Evolutionary conservation across 2,329 filamentous ascomycete genomes (phyloP).

Genomic region (Epichloe sp.): DNA sequence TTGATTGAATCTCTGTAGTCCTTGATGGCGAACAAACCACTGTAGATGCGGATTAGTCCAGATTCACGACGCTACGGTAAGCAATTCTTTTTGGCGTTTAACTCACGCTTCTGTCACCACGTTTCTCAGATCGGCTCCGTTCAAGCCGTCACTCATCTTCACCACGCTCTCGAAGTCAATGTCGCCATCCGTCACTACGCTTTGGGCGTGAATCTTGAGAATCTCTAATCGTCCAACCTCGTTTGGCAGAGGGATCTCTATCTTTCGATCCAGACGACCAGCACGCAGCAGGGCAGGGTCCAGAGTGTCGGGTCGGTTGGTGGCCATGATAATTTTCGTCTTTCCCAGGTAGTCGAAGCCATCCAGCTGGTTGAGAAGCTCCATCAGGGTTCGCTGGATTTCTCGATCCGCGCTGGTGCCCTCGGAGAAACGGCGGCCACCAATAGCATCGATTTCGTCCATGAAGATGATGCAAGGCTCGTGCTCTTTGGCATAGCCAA

Average conservation of each 20-base stretch:
- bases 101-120: constrained; percentile 97
- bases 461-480: constrained; percentile 99
- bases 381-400: constrained; percentile 97
- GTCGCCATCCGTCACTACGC: constrained; percentile 81
- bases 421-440: constrained; percentile 90
- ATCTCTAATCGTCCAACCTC: constrained; percentile 94
- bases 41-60: constrained; percentile 20
- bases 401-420: constrained; percentile 95
- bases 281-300: constrained; percentile 87
- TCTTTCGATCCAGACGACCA: constrained; percentile 89
- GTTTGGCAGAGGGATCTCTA: constrained; percentile 93
- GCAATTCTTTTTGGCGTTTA: constrained; percentile 7
- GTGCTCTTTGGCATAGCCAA: constrained; percentile 97
- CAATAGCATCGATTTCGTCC: constrained; percentile 99
- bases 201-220: constrained; percentile 87
- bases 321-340: constrained; percentile 99
- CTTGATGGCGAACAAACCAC: constrained; percentile 94
- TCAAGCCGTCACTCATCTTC: constrained; percentile 98
- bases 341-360: constrained; percentile 99
- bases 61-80: background rate
- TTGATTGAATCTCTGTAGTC: constrained; percentile 92
- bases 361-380: constrained; percentile 94
- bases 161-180: constrained; percentile 98
- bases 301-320: constrained; percentile 90
- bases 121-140: constrained; percentile 93